phyloP scores from a whole-genome alignment of 257 asterid species.

The Solanum pinnatisectum region DNA sequence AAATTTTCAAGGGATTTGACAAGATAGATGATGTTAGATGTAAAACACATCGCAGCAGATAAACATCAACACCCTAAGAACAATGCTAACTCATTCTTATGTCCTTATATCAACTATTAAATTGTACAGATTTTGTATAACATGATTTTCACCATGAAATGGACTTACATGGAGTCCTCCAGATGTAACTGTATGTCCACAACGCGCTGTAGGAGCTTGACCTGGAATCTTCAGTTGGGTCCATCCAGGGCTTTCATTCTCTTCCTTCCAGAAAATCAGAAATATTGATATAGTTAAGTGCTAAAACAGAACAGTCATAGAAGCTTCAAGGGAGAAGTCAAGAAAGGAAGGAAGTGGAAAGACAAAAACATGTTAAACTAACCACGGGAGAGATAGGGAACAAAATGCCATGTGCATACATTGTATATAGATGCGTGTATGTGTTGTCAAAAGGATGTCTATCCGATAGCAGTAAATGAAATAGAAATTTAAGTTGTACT shows the following conservation, averaged over 20 bases:
- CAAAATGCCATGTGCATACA: neutral
- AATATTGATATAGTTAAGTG: neutral
- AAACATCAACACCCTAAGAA: neutral
- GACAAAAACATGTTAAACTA: neutral
- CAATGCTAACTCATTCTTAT: neutral
- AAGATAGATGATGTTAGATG: neutral
- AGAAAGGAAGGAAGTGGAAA: neutral
- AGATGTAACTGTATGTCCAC: conserved; percentile 95
- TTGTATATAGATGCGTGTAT: neutral
- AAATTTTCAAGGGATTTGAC: neutral
- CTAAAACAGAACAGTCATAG: neutral
- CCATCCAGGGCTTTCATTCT: conserved; percentile 96
- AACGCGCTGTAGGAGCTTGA: conserved; percentile 93
- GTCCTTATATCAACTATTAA: neutral
- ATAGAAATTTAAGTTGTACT: neutral
- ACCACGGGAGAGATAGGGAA: neutral
- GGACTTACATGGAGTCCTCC: conserved; percentile 79
- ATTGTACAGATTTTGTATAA: neutral
- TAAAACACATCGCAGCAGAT: neutral
- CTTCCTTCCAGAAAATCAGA: conserved; percentile 68
- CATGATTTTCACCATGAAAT: neutral
- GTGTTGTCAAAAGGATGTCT: neutral
- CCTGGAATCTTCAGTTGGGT: conserved; percentile 99
- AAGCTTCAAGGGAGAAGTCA: neutral
- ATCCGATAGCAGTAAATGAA: neutral